Evolutionary conservation across 768 basidiomycete genomes (phyloP).

Genomic region (Russula lepida): DNA sequence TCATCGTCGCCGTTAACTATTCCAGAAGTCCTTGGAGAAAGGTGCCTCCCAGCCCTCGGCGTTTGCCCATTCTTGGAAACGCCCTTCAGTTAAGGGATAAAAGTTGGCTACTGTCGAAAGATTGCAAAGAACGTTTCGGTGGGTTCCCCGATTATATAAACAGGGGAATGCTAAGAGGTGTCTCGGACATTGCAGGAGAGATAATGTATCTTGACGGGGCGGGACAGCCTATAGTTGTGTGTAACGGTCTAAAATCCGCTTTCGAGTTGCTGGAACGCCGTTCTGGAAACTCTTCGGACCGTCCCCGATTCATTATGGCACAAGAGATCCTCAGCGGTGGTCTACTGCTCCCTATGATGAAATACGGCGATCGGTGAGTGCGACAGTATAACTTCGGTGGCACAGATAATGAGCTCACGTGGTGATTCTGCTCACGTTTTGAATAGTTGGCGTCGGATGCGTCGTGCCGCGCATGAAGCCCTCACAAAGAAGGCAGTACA

Average conservation of each 20-base stretch:
- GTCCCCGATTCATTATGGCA: conserved; percentile 13
- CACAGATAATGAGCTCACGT: too few relatives aligned
- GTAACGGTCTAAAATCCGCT: conserved; percentile 23
- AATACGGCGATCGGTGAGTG: background rate
- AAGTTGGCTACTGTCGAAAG: background rate
- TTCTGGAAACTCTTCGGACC: conserved; percentile 24
- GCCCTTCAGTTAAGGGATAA: background rate
- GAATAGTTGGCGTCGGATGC: conserved; percentile 24
- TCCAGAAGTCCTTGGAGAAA: conserved; percentile 2
- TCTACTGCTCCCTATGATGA: background rate
- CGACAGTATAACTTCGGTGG: background rate
- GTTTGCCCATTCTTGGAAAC: conserved; percentile 5
- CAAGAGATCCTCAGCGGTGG: conserved; percentile 7
- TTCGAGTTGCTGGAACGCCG: conserved; percentile 26
- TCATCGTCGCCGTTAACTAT: background rate
- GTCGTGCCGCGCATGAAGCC: conserved; percentile 28
- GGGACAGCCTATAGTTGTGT: conserved; percentile 20
- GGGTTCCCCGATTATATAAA: background rate
- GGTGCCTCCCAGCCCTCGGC: background rate
- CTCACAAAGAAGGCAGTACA: conserved; percentile 23
- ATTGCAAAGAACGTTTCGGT: conserved; percentile 2
- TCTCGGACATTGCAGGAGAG: background rate
- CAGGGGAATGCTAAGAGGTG: background rate
- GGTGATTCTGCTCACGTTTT: too few relatives aligned
- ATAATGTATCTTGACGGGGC: conserved; percentile 20